These are phyloP conservation scores for Coemansia sp. DNA, from an alignment of 192 early-diverging fungal species.

Conservation along the genomic window DNA sequence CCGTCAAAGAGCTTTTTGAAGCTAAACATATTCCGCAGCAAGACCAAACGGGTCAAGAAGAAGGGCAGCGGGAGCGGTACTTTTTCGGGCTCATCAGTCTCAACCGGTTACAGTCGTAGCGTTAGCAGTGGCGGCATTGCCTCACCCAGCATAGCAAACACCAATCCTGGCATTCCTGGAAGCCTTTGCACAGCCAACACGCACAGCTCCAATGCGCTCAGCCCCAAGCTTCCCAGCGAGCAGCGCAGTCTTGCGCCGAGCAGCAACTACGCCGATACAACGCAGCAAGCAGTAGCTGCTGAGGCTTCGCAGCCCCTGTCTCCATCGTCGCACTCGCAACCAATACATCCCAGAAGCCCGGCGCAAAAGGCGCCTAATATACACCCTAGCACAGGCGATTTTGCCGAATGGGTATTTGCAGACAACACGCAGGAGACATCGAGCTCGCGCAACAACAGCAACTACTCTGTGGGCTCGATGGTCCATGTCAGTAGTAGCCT, in stretches of 20 bases:
- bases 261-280: not conserved
- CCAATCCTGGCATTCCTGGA: not conserved
- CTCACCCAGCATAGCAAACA: constrained; percentile 8
- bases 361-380: not conserved
- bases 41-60: constrained; percentile 25
- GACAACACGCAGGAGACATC: constrained; percentile 24
- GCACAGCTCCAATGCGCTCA: constrained; percentile 10
- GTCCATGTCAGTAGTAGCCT: constrained; percentile 24
- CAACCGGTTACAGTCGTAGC: constrained; percentile 16
- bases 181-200: constrained; percentile 25
- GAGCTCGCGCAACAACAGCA: constrained; percentile 4
- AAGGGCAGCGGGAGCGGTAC: constrained; percentile 15
- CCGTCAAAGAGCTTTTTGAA: constrained; percentile 31
- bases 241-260: constrained; percentile 2
- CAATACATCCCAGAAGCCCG: not conserved
- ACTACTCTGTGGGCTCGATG: constrained; percentile 32
- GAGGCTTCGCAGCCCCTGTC: not conserved
- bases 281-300: not conserved
- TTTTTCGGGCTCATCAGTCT: constrained; percentile 14
- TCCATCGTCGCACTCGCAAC: not conserved
- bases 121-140: constrained; percentile 19
- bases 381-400: constrained; percentile 21
- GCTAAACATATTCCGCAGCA: constrained; percentile 40
- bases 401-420: constrained; percentile 50
- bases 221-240: not conserved